phyloP scores from a whole-genome alignment of 164 flowering plant genomes.

The Dillenia turbinata region DNA sequence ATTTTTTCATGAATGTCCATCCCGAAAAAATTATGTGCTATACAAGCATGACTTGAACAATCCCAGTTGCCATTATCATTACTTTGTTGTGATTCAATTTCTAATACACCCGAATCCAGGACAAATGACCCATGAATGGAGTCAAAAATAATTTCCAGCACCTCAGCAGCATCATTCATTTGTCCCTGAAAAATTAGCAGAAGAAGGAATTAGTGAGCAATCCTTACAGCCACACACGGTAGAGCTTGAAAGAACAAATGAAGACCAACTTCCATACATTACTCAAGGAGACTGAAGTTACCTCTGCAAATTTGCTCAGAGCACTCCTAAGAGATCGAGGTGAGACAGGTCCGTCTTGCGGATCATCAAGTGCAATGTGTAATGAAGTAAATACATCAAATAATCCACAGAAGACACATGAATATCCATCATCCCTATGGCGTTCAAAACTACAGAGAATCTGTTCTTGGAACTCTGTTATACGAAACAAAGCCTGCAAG shows the following conservation, averaged over 20 bases:
- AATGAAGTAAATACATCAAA: constrained; percentile 45
- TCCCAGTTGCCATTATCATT: too few species aligned
- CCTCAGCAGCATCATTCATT: constrained; percentile 33
- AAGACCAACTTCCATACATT: background rate
- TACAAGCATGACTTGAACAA: constrained; percentile 11
- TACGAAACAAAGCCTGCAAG: constrained; percentile 47
- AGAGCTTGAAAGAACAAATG: background rate
- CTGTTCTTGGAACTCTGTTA: constrained; percentile 40
- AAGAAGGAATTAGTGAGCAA: background rate
- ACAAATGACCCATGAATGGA: too few species aligned
- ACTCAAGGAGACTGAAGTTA: background rate
- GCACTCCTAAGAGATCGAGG: constrained; percentile 34
- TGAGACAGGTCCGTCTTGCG: background rate
- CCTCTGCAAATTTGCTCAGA: constrained; percentile 11
- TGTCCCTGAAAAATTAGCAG: constrained; percentile 29
- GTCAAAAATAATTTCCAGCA: too few species aligned
- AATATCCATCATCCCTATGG: constrained; percentile 50
- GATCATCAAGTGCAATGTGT: constrained; percentile 28
- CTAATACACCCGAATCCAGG: too few species aligned
- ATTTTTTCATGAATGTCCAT: constrained; percentile 46
- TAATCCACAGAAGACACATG: constrained; percentile 54
- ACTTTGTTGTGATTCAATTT: too few species aligned
- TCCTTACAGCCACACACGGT: too few species aligned
- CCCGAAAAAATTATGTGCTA: constrained; percentile 51
- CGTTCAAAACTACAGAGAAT: constrained; percentile 36